Base-by-base conservation (phyloP, 371 early-diverging fungal species). In the Apophysomyces ossiformis region DNA sequence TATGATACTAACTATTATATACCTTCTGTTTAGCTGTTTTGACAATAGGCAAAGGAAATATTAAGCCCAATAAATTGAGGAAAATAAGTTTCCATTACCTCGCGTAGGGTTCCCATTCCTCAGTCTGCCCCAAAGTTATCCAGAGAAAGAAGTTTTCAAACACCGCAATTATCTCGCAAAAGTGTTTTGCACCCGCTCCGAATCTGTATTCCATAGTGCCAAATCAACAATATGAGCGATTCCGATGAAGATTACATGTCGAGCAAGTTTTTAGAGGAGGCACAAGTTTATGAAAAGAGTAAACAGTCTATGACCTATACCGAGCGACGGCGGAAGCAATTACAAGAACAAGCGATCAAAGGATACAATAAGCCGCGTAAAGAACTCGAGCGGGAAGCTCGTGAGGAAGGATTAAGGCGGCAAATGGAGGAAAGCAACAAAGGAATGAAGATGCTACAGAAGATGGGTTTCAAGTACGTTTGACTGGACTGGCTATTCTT, bases 391-490 rank as follows among this genome's bases (percentile, higher is more conserved):
- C 63, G 76, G 44, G 88, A 90, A 69, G 79, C 84, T 16, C 77
- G 87, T 37, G 82, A 87, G 54, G 71, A 76, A 37, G 89, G 88
- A 0, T 64, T 89, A 7, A 60, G 82, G 9, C 76, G 68, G 5
- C 70, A 74, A 37, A 61, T 90, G 8, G 81, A 77, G 7, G 74
- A 75, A 16, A 77, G 78, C 5, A 89, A 89, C 68, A 87, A 85
- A 60, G 91, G 91, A 21, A 87, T 88, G 85, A 73, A 87, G 37
- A 85, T 91, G 87, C 61, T 91, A 13, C 83, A 83, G 78, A 89
- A 88, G 37, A 88, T 91, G 89, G 91, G 90, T 0, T 91, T 85
- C 78, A 85, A 86, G 85, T 83, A 79, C 15, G 79, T 70, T 16
- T 13, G 16, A 3, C 43, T 11, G 5, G 32, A 1, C 13, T 41